phyloP scores from a whole-genome alignment of 2,329 filamentous ascomycete genomes.

The Aureobasidium sp. region DNA sequence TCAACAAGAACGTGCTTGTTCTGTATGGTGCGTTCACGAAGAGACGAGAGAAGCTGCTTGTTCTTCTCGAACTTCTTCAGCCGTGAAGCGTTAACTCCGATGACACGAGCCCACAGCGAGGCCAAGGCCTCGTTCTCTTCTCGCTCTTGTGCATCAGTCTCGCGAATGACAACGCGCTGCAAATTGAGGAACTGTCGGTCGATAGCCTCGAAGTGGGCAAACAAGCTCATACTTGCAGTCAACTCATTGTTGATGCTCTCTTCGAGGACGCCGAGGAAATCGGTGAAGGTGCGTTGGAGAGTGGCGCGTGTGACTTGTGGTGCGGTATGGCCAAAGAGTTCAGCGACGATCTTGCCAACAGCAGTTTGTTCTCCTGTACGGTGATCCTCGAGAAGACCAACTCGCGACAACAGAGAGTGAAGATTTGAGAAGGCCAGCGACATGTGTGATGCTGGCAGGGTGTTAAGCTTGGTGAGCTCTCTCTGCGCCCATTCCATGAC shows the following conservation, averaged over 20 bases:
- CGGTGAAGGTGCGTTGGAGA: conserved; percentile 77
- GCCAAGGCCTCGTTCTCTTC: conserved; percentile 73
- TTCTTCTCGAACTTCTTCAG: conserved; percentile 93
- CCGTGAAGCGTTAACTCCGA: conserved; percentile 64
- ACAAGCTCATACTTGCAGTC: conserved; percentile 68
- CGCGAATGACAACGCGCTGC: conserved; percentile 74
- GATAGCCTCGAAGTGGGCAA: conserved; percentile 83
- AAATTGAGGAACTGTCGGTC: conserved; percentile 87
- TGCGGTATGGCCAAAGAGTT: conserved; percentile 69
- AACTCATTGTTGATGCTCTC: conserved; percentile 82
- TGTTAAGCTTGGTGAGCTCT: conserved; percentile 64
- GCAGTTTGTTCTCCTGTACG: conserved; percentile 52
- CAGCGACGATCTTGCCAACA: conserved; percentile 60
- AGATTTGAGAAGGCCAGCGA: conserved; percentile 76
- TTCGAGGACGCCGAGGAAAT: conserved; percentile 80
- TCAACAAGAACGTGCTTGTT: conserved; percentile 83
- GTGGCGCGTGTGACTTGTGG: conserved; percentile 73
- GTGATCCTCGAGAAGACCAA: conserved; percentile 38
- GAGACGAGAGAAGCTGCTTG: conserved; percentile 65
- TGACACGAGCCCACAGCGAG: conserved; percentile 75
- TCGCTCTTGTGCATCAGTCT: conserved; percentile 72
- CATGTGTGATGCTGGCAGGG: conserved; percentile 53
- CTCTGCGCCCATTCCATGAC: conserved; percentile 95
- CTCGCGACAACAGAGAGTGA: conserved; percentile 63
- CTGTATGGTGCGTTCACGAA: conserved; percentile 72